Percentiles rank a stretch among this genome's conserved stretches.
Evolutionary conservation across 2,329 filamentous ascomycete genomes (phyloP).

Genomic region (Epichloe brachyelytri): DNA sequence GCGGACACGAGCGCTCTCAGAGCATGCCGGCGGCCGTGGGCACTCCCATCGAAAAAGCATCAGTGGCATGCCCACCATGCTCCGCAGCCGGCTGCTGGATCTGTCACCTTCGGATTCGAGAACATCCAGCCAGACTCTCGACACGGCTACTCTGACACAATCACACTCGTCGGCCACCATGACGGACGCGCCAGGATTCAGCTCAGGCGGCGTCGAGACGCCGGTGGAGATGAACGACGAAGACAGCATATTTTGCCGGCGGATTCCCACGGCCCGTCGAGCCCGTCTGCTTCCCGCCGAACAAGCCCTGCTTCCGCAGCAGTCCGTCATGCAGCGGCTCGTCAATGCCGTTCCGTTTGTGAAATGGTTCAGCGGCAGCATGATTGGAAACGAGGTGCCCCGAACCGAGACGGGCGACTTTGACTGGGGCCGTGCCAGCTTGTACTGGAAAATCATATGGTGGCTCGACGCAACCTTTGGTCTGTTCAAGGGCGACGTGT

Average conservation of each 20-base stretch:
- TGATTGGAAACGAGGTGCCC: constrained; percentile 67
- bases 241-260: constrained; percentile 39
- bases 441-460: constrained; percentile 57
- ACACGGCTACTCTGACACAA: constrained; percentile 38
- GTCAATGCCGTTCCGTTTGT: constrained; percentile 55
- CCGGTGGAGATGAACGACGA: constrained; percentile 18
- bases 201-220: constrained; percentile 11
- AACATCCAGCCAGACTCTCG: constrained; percentile 42
- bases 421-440: constrained; percentile 55
- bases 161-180: constrained; percentile 31
- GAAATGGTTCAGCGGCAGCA: constrained; percentile 56
- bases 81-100: constrained; percentile 25
- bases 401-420: constrained; percentile 62
- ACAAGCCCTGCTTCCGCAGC: constrained; percentile 57
- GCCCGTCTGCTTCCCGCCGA: constrained; percentile 54
- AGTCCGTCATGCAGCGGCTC: constrained; percentile 49
- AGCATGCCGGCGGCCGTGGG: constrained; percentile 21
- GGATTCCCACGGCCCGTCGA: constrained; percentile 54
- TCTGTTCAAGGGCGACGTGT: constrained; percentile 46
- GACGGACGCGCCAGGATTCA: constrained; percentile 17
- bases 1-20: constrained; percentile 20
- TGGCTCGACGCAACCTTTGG: constrained; percentile 46
- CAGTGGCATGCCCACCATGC: constrained; percentile 21
- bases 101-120: constrained; percentile 32
- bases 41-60: constrained; percentile 15